Conservation (phyloP, 768 basidiomycete genomes). For the Boletales sp. region DNA sequence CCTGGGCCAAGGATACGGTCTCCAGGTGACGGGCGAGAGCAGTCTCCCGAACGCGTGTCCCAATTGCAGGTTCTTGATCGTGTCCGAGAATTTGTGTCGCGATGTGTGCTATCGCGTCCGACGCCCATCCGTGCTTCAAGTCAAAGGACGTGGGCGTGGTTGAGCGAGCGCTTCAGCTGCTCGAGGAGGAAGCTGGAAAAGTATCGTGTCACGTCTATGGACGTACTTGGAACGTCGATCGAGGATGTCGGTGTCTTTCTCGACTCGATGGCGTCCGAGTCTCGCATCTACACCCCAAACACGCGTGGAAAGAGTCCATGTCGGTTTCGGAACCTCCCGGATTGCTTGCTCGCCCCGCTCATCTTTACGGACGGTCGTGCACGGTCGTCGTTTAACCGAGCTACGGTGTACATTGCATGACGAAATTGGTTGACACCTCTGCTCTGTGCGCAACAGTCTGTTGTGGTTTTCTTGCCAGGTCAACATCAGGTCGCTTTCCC, state of each 20-base stretch:
- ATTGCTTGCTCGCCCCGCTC: constrained; percentile 5
- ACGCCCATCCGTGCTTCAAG: constrained; percentile 49
- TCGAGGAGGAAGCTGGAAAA: constrained; percentile 42
- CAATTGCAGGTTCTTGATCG: constrained; percentile 33
- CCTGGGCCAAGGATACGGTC: constrained; percentile 69
- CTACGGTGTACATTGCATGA: constrained; percentile 53
- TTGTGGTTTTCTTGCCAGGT: constrained; percentile 53
- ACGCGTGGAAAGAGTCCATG: constrained; percentile 23
- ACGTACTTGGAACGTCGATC: constrained; percentile 69
- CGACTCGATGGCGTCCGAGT: constrained; percentile 52
- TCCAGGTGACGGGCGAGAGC: constrained; percentile 42
- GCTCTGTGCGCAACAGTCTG: constrained; percentile 51
- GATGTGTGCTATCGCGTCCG: constrained; percentile 38
- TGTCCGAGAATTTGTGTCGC: constrained; percentile 45
- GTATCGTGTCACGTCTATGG: constrained; percentile 51
- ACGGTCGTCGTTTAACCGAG: constrained; percentile 60
- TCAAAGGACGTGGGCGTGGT: constrained; percentile 56
- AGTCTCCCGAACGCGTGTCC: constrained; percentile 11
- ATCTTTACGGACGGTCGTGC: constrained; percentile 45
- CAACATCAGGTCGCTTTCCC: constrained; percentile 37
- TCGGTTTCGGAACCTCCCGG: neutral
- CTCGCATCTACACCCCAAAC: constrained; percentile 15
- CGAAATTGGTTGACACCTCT: constrained; percentile 67
- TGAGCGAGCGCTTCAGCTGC: constrained; percentile 49
- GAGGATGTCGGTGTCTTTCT: constrained; percentile 85